phyloP scores from a whole-genome alignment of 1,284 basidiomycete species.

The Xerocomus nothofagi region DNA sequence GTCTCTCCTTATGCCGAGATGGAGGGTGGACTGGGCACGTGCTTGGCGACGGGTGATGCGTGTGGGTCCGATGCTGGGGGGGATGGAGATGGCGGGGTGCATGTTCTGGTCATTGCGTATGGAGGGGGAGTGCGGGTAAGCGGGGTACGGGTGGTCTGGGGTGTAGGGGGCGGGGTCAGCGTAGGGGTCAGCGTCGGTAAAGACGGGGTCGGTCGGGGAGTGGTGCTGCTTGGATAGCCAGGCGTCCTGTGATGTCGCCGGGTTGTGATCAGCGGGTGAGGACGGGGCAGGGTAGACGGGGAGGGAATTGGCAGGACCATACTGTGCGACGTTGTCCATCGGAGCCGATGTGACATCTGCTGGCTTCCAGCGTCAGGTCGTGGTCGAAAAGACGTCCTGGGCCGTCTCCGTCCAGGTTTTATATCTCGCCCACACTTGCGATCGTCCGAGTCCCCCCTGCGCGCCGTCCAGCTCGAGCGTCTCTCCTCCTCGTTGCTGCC shows the following conservation, averaged over 20 bases:
- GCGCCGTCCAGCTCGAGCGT: slow-evolving; percentile 17
- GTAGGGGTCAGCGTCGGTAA: slow-evolving; percentile 39
- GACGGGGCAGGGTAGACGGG: slow-evolving; percentile 36
- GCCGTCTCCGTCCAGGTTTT: slow-evolving; percentile 30
- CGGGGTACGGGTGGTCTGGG: slow-evolving; percentile 35
- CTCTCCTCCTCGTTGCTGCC: slow-evolving; percentile 32
- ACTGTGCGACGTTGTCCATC: slow-evolving; percentile 42
- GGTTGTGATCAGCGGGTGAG: slow-evolving; percentile 31
- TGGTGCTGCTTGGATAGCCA: slow-evolving; percentile 33
- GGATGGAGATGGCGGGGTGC: slow-evolving; percentile 28
- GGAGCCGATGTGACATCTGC: slow-evolving; percentile 39
- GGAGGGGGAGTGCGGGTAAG: slow-evolving; percentile 33
- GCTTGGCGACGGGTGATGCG: slow-evolving; percentile 49
- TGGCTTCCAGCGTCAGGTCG: slow-evolving; percentile 27
- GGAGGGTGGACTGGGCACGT: slow-evolving; percentile 40
- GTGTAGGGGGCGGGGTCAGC: slow-evolving; percentile 34
- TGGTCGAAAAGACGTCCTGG: slow-evolving; percentile 35
- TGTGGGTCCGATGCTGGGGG: slow-evolving; percentile 56
- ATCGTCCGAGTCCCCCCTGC: slow-evolving; percentile 24
- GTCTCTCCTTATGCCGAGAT: slow-evolving; percentile 36
- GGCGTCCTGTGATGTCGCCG: slow-evolving; percentile 13
- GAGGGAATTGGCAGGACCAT: slow-evolving; percentile 30
- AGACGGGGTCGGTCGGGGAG: slow-evolving; percentile 33
- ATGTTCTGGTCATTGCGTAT: slow-evolving; percentile 33
- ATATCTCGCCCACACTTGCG: slow-evolving; percentile 24